Evolutionary conservation across 495 filamentous ascomycete genomes (phyloP), one percentile per base, ranked within the genome.

Genomic region (Hypoxylon lenormandii): DNA sequence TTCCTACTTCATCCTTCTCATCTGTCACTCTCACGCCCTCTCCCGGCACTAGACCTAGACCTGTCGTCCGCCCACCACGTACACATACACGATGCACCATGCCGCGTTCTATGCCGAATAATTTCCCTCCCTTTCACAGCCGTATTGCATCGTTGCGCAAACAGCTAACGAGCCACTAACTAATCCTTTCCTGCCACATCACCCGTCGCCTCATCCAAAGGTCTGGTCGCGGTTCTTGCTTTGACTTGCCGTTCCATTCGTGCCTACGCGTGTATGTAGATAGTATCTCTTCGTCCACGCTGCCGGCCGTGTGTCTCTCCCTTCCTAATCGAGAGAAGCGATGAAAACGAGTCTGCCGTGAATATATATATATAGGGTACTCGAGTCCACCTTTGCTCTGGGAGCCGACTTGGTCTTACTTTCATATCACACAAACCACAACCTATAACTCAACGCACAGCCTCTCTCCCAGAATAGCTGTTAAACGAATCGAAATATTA

Each of bases 181-280:
- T 76, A 82, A 81, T 82, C 75, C 77, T 60, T 73, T 79, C 64
- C 74, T 74, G 79, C 78, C 80, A 82, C 80, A 80, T 80, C 77
- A 78, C 66, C 73, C 53, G 62, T 71, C 52, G 68, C 66, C 60
- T 70, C 55, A 60, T 74, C 62, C 62, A 55, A 62, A 66, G 50
- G 1, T 7, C 30, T 33, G 30, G 30, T 65, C 62, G 58, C 54
- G 60, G 43, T 60, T 70, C n/a, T n/a, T 65, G 45, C 56, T 53
- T 56, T 62, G 40, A 53, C 62, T 67, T 60, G 22, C 51, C 51
- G 30, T 58, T 37, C 42, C 28, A 59, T 66, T 69, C 54, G 28
- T 75, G 55, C 67, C 66, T 64, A 57, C 59, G 21, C 55, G 42
- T 60, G 46, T 64, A 71, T 62, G 50, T 55, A 69, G 42, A 66